phyloP scores from a whole-genome alignment of 1,139 yeast genomes.

The Candida tropicalis region DNA sequence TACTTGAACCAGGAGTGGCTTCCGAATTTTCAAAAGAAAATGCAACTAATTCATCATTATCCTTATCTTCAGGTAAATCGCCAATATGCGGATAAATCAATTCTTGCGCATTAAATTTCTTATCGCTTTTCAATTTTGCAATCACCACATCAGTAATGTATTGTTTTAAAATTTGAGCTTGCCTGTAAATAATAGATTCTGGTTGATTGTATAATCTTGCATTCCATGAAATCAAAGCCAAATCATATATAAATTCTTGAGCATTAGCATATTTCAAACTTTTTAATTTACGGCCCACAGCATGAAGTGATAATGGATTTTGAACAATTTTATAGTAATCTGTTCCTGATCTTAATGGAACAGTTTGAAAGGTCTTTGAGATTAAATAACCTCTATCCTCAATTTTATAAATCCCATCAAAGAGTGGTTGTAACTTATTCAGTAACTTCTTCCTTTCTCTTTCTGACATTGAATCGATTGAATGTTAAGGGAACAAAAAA shows the following conservation, averaged over 20 bases:
- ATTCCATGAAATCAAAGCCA: slow-evolving; percentile 87
- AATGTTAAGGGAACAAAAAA: neutral
- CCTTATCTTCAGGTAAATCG: slow-evolving; percentile 62
- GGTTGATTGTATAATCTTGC: slow-evolving; percentile 82
- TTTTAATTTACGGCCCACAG: slow-evolving; percentile 46
- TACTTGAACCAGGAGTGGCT: slow-evolving; percentile 8
- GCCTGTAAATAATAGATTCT: slow-evolving; percentile 65
- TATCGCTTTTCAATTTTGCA: slow-evolving; percentile 52
- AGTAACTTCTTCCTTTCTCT: slow-evolving; percentile 45
- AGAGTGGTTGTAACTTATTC: slow-evolving; percentile 39
- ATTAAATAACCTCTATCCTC: slow-evolving; percentile 47
- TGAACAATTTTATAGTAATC: slow-evolving; percentile 48
- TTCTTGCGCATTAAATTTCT: slow-evolving; percentile 39
- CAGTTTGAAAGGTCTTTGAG: slow-evolving; percentile 51
- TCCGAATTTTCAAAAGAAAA: slow-evolving; percentile 11
- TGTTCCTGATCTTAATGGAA: slow-evolving; percentile 54
- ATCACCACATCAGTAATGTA: slow-evolving; percentile 57
- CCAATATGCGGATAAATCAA: slow-evolving; percentile 73
- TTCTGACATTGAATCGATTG: slow-evolving; percentile 26
- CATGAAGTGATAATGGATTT: slow-evolving; percentile 47
- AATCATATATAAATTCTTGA: slow-evolving; percentile 71
- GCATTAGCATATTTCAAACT: slow-evolving; percentile 57
- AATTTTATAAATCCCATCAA: slow-evolving; percentile 47
- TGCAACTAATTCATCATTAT: slow-evolving; percentile 16
- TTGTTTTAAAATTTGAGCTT: slow-evolving; percentile 71